Base-by-base conservation (phyloP, 768 basidiomycete species). In the Cystofilobasidium macerans region DNA sequence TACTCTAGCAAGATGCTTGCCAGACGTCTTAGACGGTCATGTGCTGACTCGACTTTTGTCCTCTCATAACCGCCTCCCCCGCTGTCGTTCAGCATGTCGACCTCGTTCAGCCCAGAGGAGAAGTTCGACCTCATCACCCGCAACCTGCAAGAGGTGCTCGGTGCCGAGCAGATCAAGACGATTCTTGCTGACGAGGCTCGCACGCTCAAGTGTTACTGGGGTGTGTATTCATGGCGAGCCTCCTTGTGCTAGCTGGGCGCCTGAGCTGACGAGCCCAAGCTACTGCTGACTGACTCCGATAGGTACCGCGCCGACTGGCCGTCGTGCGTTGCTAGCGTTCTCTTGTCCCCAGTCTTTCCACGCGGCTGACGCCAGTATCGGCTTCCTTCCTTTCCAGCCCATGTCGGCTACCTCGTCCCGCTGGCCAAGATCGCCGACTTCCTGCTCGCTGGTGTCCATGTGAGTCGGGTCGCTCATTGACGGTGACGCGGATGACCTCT, bases 381-480 rank as follows among this genome's bases (percentile, higher is more conserved):
- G 20, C 42, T 26, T 16, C 51, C 28, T 42, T 14, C n/a, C 16
- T 42, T 13, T 30, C 66, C 72, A 98, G 94, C 94, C 9, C 95
- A 98, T 72, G 86, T 98, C 65, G 95, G 89, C 8, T 99, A 99
- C 81, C 94, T 95, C 75, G 94, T 94, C 0, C 85, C 95, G 2
- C 78, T 98, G 68, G 85, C 84, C 28, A 99, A 99, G 80, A 89
- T 99, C 65, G 90, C 92, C 12, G 94, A 98, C 78, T 98, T 99
- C 77, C 78, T 98, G 51, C 82, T 84, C 47, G 94, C 93, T 0
- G 93, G 85, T n/a, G 91, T 92, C 3, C 86, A 89, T 76, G 87
- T 87, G 71, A 56, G 78, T n/a, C n/a, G n/a, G n/a, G n/a, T n/a
- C n/a, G n/a, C n/a, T n/a, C n/a, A n/a, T n/a, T n/a, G n/a, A n/a